phyloP scores from a whole-genome alignment of 1,284 basidiomycete species.

The Ceratobasidium sp. region DNA sequence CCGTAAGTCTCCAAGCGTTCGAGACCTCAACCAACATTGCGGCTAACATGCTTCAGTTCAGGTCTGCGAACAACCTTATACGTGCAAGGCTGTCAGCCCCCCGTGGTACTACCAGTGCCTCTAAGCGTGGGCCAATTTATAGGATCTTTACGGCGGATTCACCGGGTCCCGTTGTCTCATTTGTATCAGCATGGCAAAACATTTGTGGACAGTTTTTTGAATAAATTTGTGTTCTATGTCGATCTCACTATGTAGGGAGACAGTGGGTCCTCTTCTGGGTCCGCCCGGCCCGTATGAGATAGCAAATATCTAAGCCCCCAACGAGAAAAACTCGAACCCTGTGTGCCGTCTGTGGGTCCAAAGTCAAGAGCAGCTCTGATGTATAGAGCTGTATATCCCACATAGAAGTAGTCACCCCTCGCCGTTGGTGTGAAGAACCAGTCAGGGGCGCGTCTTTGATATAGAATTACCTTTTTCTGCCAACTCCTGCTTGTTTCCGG shows the following conservation, averaged over 20 bases:
- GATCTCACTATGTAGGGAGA: neutral
- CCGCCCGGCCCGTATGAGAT: no score
- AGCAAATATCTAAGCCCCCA: no score
- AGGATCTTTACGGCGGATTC: neutral
- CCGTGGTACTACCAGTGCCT: conserved; percentile 41
- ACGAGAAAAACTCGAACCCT: no score
- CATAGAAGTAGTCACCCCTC: no score
- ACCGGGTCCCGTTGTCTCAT: neutral
- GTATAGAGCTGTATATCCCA: no score
- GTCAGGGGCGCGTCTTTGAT: no score
- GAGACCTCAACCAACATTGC: neutral
- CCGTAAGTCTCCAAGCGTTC: neutral
- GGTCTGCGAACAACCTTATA: conserved; percentile 32
- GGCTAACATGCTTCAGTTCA: neutral
- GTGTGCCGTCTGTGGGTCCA: no score
- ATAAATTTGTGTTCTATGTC: neutral
- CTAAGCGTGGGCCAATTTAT: neutral
- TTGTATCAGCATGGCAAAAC: neutral
- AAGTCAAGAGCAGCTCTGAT: no score
- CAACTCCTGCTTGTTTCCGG: no score
- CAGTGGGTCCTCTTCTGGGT: no score
- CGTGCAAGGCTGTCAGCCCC: conserved; percentile 19
- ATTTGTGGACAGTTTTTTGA: conserved; percentile 15
- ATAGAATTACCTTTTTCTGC: no score
- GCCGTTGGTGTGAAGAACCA: no score